Base-by-base conservation (phyloP, 2,329 filamentous ascomycete genomes). In the Fusarium vanettenii region DNA sequence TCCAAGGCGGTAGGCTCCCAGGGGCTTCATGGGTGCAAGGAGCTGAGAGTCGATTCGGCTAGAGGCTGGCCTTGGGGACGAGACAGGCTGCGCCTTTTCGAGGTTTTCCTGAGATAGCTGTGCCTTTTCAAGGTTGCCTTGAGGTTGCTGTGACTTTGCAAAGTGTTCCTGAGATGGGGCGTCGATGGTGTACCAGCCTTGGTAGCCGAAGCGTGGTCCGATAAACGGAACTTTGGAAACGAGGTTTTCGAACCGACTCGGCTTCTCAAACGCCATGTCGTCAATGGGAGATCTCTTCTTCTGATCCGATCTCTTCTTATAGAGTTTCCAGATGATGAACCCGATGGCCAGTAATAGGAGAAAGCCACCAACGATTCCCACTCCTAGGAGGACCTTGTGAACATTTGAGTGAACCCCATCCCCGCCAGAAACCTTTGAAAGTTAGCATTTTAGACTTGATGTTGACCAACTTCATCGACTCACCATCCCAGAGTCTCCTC, bases 181-280 rank as follows among this genome's bases (percentile, higher is more conserved):
- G 35, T 80, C 76, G 25, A 84, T 78, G 20, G 80, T 81, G 59
- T 80, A 76, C 83, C 82, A 84, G 63, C 77, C 74, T n/a, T 77
- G 76, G 27, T 81, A 80, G 2, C 80, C 79, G 20, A 85, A 69
- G 27, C 75, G 76, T 7, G 78, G 79, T 66, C 82, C 79, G 20
- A 86, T 68, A 59, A 85, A 83, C 1, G 85, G 82, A 0, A 86
- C 70, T 43, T 79, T 83, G 60, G 78, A 77, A 6, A 80, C 69
- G 7, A 84, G 29, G 4, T 79, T 70, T 18, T 75, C 70, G 20
- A 71, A 68, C 22, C 79, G 76, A 16, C 73, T 73, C 10, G 77
- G 78, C 33, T 75, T 75, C 20, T 70, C 61, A 31, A 77, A 78
- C 13, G 63, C 64, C 64, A 75, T 67, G 25, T 74, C 75, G 29